phyloP scores from a whole-genome alignment of 2,329 filamentous ascomycete genomes.

The Seiridium unicorne region DNA sequence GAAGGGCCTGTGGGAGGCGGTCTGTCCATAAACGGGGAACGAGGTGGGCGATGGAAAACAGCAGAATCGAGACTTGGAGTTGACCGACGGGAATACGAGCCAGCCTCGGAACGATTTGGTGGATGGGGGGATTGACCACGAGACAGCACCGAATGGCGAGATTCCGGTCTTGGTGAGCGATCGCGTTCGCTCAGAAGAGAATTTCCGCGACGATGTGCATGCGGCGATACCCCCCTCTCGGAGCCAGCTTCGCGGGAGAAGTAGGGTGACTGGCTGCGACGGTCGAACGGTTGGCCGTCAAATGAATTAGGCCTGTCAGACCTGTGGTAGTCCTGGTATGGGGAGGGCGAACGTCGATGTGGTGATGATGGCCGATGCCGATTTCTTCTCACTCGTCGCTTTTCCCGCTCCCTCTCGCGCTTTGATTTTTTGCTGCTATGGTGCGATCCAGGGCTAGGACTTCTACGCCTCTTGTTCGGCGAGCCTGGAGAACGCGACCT shows the following conservation, averaged over 20 bases:
- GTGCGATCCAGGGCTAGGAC: slow-evolving; percentile 38
- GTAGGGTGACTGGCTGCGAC: slow-evolving; percentile 24
- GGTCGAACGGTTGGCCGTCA: slow-evolving; percentile 18
- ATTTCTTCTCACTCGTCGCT: slow-evolving; percentile 18
- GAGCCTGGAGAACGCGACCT: slow-evolving; percentile 34
- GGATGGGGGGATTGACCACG: slow-evolving; percentile 25
- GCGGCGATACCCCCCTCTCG: slow-evolving; percentile 16
- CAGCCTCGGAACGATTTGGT: slow-evolving; percentile 20
- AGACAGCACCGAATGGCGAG: slow-evolving; percentile 18
- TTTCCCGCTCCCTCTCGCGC: slow-evolving; percentile 26
- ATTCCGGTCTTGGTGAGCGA: slow-evolving; percentile 20
- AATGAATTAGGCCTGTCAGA: slow-evolving; percentile 20
- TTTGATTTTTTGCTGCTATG: slow-evolving; percentile 38
- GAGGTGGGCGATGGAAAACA: slow-evolving; percentile 18
- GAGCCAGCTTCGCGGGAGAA: slow-evolving; percentile 17
- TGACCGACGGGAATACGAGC: slow-evolving; percentile 21
- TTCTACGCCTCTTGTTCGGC: slow-evolving; percentile 38
- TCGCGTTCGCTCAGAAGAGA: slow-evolving; percentile 22
- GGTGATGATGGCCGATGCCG: slow-evolving; percentile 17
- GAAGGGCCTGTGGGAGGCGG: slow-evolving; percentile 18
- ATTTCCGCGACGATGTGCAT: slow-evolving; percentile 16
- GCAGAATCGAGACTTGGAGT: slow-evolving; percentile 21
- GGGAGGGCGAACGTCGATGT: slow-evolving; percentile 24
- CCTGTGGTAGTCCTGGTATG: slow-evolving; percentile 20
- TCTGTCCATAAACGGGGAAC: slow-evolving; percentile 23